Evolutionary conservation across 2,329 filamentous ascomycete species (phyloP), one percentile per base, ranked within the genome.

Genomic region (Scorias spongiosa): DNA sequence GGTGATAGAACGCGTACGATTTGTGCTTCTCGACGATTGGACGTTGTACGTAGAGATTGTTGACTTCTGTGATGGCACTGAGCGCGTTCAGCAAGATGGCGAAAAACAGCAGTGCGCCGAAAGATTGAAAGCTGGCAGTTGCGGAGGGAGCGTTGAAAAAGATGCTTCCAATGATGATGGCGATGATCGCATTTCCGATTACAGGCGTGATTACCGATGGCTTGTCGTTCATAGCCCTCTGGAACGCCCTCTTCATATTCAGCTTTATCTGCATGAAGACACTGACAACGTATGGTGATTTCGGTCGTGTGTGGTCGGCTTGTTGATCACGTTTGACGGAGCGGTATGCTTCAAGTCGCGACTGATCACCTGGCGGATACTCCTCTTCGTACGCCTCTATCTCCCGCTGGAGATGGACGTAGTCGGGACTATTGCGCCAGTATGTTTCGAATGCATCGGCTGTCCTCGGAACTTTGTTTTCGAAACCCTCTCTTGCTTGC

Each of bases 401-500:
- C 12, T 78, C 70, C 2, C 54, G 49, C 34, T 65, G 57, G 0
- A 76, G 53, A 0, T 55, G 53, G 2, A 56, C 48, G 48, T 62
- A 72, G 43, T 74, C 68, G 0, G 60, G 53, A 1, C 70, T 75
- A 18, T 64, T 57, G 46, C 61, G 62, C 68, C 68, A 73, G 48
- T 66, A 65, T 8, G 56, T 54, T 42, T 67, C 80, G 52, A 85
- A 85, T 1, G 84, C 81, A 39, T 83, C 79, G 0, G 81, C 70
- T 0, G 80, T 84, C 2, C 78, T 70, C 1, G 81, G 81, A 0
- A 80, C 75, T 40, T 65, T 66, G 44, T 67, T 61, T 51, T 83
- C 77, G 61, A 73, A 78, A 0, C 80, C 80, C 6, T 67, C 53
- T 1, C 67, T 66, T 0, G 72, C 60, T 39, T 64, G 63, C 28